Evolutionary conservation across 192 early-diverging fungal species (phyloP).

Genomic region (Coemansia sp.): DNA sequence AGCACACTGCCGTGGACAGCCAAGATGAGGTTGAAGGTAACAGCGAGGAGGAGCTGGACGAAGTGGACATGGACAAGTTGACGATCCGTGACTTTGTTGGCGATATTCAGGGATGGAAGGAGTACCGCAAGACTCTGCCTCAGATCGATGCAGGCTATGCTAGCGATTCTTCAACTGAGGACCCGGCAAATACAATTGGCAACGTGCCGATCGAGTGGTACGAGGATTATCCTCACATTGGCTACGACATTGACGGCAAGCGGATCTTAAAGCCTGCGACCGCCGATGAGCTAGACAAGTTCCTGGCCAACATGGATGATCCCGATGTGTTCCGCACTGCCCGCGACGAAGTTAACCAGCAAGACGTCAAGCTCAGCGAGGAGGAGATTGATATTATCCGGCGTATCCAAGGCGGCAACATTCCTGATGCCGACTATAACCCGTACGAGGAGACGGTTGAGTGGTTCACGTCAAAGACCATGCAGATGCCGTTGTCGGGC

Average conservation of each 20-base stretch:
- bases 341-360: conserved; percentile 76
- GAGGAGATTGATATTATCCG: conserved; percentile 94
- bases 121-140: conserved; percentile 62
- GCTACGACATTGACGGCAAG: conserved; percentile 94
- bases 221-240: conserved; percentile 94
- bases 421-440: conserved; percentile 84
- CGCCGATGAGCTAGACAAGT: conserved; percentile 92
- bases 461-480: conserved; percentile 88
- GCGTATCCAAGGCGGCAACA: conserved; percentile 75
- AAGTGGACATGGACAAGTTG: conserved; percentile 45
- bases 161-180: conserved; percentile 89
- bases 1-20: conserved; percentile 43
- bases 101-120: conserved; percentile 39
- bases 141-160: conserved; percentile 95
- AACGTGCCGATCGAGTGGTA: conserved; percentile 99
- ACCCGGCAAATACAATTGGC: conserved; percentile 88
- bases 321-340: conserved; percentile 89
- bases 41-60: conserved; percentile 52
- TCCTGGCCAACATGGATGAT: conserved; percentile 90
- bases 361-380: conserved; percentile 81
- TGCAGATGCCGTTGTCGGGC: conserved; percentile 78
- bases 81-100: conserved; percentile 50
- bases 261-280: conserved; percentile 84
- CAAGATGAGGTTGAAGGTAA: conserved; percentile 20
- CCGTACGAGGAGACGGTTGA: conserved; percentile 94